Evolutionary conservation across 176 grass and related monocot species (phyloP).

Genomic region (Carex littledalei): DNA sequence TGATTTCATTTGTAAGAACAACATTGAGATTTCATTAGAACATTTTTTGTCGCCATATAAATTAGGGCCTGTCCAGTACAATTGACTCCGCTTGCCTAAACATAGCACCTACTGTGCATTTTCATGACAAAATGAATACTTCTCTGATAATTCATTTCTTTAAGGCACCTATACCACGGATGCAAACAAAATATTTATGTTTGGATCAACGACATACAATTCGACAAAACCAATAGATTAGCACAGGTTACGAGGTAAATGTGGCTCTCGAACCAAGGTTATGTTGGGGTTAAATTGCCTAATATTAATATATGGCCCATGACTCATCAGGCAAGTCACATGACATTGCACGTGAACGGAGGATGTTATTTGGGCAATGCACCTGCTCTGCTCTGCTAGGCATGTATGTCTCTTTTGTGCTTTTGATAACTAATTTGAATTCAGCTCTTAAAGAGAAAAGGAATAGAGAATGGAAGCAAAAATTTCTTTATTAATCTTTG

Average conservation of each 20-base stretch:
- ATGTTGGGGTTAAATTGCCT: background rate
- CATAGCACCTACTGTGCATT: background rate
- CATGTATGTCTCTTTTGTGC: background rate
- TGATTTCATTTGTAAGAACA: background rate
- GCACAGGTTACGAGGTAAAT: background rate
- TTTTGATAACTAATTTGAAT: background rate
- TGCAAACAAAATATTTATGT: background rate
- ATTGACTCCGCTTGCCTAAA: background rate
- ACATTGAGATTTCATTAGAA: too few species aligned
- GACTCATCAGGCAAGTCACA: background rate
- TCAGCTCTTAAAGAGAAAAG: too few species aligned
- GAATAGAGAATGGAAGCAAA: too few species aligned
- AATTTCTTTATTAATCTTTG: too few species aligned
- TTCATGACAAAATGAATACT: background rate
- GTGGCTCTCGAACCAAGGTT: conserved; percentile 1
- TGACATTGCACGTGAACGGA: background rate
- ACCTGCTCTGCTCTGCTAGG: background rate
- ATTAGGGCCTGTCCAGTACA: background rate
- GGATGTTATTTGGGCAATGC: background rate
- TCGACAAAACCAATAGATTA: background rate
- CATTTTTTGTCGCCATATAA: background rate
- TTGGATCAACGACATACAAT: background rate
- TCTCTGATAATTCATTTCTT: background rate
- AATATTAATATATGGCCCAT: background rate
- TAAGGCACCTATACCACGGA: background rate